Evolutionary conservation across 2,329 filamentous ascomycete genomes (phyloP).

Genomic region (Chaetothyriales sp.): DNA sequence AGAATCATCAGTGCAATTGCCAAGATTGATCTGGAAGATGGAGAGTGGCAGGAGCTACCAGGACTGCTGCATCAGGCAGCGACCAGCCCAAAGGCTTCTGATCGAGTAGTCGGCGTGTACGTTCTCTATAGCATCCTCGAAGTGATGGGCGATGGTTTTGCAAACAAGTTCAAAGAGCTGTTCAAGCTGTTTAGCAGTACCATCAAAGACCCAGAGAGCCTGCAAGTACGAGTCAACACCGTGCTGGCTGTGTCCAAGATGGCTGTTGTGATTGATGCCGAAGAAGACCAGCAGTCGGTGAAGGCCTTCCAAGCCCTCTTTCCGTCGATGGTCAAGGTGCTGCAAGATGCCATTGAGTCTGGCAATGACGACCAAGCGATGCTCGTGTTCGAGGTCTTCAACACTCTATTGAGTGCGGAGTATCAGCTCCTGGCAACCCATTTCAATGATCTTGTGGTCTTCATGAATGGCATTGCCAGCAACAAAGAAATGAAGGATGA

Average conservation of each 20-base stretch:
- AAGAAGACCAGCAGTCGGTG: constrained; percentile 64
- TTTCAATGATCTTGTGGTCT: constrained; percentile 77
- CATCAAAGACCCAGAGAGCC: constrained; percentile 78
- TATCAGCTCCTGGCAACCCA: constrained; percentile 69
- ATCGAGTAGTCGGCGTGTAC: constrained; percentile 83
- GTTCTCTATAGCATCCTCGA: constrained; percentile 88
- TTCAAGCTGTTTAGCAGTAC: constrained; percentile 75
- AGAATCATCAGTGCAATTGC: constrained; percentile 81
- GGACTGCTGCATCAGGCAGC: constrained; percentile 66
- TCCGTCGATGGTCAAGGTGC: constrained; percentile 75
- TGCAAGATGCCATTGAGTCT: constrained; percentile 68
- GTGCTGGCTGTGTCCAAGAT: constrained; percentile 79
- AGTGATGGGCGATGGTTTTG: constrained; percentile 70
- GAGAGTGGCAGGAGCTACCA: constrained; percentile 72
- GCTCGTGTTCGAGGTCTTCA: constrained; percentile 91
- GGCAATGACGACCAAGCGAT: constrained; percentile 78
- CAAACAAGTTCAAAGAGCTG: constrained; percentile 64
- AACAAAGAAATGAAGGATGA: constrained; percentile 72
- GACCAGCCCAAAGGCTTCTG: constrained; percentile 57
- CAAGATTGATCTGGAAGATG: constrained; percentile 71
- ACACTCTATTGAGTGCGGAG: constrained; percentile 84
- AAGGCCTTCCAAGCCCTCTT: constrained; percentile 66
- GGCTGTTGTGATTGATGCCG: constrained; percentile 73
- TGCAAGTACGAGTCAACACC: constrained; percentile 88
- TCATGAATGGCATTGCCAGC: constrained; percentile 79